Conservation (phyloP, 495 filamentous ascomycete species). For the Penicillium longicatenatum region DNA sequence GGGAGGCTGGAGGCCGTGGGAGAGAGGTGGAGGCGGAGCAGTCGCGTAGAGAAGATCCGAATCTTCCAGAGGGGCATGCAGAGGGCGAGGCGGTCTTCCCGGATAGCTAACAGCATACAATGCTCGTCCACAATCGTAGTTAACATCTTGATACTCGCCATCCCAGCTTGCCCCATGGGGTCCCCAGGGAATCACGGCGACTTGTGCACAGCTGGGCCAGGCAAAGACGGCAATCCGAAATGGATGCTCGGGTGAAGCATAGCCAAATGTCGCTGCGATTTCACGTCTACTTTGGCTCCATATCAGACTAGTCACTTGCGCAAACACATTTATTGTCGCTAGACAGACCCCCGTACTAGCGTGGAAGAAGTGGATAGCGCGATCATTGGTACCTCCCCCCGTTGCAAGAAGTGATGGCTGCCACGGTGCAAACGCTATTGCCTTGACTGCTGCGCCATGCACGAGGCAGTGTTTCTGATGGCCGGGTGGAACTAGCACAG, state of each 20-base stretch:
- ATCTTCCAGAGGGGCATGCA: constrained; percentile 8
- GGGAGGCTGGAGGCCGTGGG: background rate
- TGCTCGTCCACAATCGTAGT: constrained; percentile 41
- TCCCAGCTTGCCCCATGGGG: constrained; percentile 79
- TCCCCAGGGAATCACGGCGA: constrained; percentile 87
- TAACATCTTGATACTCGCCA: constrained; percentile 38
- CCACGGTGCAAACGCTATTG: constrained; percentile 97
- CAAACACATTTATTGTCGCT: constrained; percentile 87
- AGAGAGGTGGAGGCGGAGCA: background rate
- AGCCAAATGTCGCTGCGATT: constrained; percentile 92
- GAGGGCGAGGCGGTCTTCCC: constrained; percentile 32
- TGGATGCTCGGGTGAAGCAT: constrained; percentile 90
- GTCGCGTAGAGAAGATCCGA: constrained; percentile 12
- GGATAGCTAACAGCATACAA: constrained; percentile 54
- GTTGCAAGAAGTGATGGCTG: constrained; percentile 84
- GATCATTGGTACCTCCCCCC: constrained; percentile 91
- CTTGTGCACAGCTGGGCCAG: constrained; percentile 90
- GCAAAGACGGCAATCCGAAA: constrained; percentile 91
- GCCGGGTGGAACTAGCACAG: constrained; percentile 41
- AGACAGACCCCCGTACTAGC: constrained; percentile 80
- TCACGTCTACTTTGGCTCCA: constrained; percentile 87
- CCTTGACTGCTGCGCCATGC: constrained; percentile 91
- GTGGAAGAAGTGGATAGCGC: constrained; percentile 95
- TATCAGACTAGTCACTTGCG: constrained; percentile 90
- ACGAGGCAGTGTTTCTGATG: constrained; percentile 71